Conservation (phyloP, 2,329 filamentous ascomycete species). For the Fusarium stilboides region DNA sequence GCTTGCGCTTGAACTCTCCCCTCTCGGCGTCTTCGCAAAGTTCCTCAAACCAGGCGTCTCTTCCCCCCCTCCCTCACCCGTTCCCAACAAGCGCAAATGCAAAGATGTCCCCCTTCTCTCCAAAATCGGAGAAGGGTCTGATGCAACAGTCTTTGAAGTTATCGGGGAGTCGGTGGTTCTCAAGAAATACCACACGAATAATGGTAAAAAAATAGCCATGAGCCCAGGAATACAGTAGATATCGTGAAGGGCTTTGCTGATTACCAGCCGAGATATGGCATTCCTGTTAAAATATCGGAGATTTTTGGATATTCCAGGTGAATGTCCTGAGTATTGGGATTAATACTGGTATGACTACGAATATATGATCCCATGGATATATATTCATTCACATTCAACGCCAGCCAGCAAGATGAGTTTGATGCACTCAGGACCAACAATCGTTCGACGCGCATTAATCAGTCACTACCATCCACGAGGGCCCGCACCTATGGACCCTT, state of each 20-base stretch:
- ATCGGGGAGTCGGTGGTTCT: background rate
- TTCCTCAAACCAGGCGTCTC: background rate
- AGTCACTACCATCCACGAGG: background rate
- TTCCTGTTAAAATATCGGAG: background rate
- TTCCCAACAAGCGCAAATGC: too few relatives aligned
- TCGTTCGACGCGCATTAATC: background rate
- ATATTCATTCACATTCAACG: too few relatives aligned
- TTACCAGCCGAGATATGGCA: background rate
- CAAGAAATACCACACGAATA: background rate
- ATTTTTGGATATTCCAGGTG: background rate
- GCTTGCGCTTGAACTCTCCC: background rate
- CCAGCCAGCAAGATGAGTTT: background rate
- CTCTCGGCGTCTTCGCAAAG: background rate
- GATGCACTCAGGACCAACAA: background rate
- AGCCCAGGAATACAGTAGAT: too few relatives aligned
- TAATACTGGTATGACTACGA: background rate
- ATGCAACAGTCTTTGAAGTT: too few relatives aligned
- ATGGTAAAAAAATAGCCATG: too few relatives aligned
- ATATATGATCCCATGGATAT: too few relatives aligned
- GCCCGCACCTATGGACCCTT: background rate
- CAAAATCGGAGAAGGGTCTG: too few relatives aligned
- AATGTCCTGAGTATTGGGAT: background rate
- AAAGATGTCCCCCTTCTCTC: too few relatives aligned
- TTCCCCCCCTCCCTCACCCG: background rate
- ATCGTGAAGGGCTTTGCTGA: background rate